These are phyloP conservation scores for Hygrophoropsis aurantiaca DNA, from an alignment of 768 basidiomycete genomes.

Conservation along the genomic window DNA sequence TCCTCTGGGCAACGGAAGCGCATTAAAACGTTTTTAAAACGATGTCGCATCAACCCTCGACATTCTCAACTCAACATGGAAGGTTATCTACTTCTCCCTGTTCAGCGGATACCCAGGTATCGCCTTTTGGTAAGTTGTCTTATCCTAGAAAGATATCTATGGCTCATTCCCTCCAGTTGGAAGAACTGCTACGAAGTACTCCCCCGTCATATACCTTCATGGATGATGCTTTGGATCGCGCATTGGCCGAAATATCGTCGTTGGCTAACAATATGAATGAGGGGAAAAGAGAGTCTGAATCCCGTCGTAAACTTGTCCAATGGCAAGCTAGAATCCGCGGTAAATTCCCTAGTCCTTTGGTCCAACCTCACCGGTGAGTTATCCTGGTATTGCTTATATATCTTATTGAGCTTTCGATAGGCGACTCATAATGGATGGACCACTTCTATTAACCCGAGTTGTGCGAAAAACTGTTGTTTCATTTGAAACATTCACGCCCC, in stretches of 20 bases:
- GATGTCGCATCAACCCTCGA: constrained; percentile 83
- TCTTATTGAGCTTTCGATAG: constrained; percentile 37
- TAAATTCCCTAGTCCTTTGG: constrained; percentile 94
- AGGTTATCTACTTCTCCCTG: constrained; percentile 89
- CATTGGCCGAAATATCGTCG: constrained; percentile 82
- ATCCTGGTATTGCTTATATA: not conserved
- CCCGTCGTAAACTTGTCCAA: constrained; percentile 83
- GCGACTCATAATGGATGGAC: constrained; percentile 91
- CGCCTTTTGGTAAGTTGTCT: constrained; percentile 73
- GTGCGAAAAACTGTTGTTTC: constrained; percentile 82
- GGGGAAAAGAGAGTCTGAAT: constrained; percentile 94
- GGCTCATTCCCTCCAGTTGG: constrained; percentile 46
- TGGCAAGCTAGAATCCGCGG: constrained; percentile 90
- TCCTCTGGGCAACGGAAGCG: constrained; percentile 84
- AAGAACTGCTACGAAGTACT: constrained; percentile 82
- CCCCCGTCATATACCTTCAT: constrained; percentile 75
- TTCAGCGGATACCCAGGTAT: constrained; percentile 98
- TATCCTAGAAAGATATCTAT: constrained; percentile 1
- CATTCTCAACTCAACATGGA: constrained; percentile 95
- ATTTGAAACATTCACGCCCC: constrained; percentile 77
- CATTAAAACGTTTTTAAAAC: constrained; percentile 86
- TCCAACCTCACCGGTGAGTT: constrained; percentile 91
- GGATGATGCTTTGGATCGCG: constrained; percentile 83
- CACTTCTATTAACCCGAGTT: constrained; percentile 81
- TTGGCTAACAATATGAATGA: constrained; percentile 97